These are phyloP conservation scores for Penicillium occitanis DNA, from an alignment of 2,329 filamentous ascomycete species.

Conservation along the genomic window DNA sequence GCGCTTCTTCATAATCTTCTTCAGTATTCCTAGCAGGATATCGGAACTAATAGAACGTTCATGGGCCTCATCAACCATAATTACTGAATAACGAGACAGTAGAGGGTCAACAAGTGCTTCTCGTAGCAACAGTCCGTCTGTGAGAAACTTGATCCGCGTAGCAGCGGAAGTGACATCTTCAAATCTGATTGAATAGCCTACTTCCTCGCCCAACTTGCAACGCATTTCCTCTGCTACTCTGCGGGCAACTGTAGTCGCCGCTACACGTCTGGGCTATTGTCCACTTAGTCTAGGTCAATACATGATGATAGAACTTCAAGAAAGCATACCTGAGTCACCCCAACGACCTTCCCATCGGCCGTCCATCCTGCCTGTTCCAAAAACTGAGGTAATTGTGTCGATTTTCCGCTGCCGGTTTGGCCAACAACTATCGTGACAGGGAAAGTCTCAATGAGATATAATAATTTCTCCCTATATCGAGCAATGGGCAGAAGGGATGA, in stretches of 20 bases:
- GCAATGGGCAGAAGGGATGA: slow-evolving; percentile 81
- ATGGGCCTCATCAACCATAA: slow-evolving; percentile 98
- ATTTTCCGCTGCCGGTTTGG: slow-evolving; percentile 93
- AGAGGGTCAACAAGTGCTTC: slow-evolving; percentile 93
- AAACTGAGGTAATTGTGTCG: slow-evolving; percentile 92
- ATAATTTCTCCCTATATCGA: slow-evolving; percentile 72
- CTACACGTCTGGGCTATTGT: slow-evolving; percentile 78
- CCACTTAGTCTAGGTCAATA: slow-evolving; percentile 10
- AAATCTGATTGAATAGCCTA: slow-evolving; percentile 88
- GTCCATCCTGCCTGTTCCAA: slow-evolving; percentile 89
- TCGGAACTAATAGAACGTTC: slow-evolving; percentile 92
- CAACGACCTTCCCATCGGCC: slow-evolving; percentile 75
- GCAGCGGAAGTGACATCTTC: slow-evolving; percentile 85
- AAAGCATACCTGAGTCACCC: slow-evolving; percentile 75
- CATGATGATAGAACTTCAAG: background rate
- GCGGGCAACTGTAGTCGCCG: slow-evolving; percentile 83
- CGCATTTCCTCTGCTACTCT: slow-evolving; percentile 87
- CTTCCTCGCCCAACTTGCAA: slow-evolving; percentile 83
- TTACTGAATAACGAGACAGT: slow-evolving; percentile 84
- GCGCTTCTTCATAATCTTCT: slow-evolving; percentile 80
- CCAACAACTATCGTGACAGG: slow-evolving; percentile 87
- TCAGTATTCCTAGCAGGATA: slow-evolving; percentile 81
- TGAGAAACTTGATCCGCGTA: slow-evolving; percentile 92
- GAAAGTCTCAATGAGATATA: slow-evolving; percentile 82
- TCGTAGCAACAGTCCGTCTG: slow-evolving; percentile 84